Conservation (phyloP, 2,329 filamentous ascomycete species). For the Pseudocercospora fuligena region DNA sequence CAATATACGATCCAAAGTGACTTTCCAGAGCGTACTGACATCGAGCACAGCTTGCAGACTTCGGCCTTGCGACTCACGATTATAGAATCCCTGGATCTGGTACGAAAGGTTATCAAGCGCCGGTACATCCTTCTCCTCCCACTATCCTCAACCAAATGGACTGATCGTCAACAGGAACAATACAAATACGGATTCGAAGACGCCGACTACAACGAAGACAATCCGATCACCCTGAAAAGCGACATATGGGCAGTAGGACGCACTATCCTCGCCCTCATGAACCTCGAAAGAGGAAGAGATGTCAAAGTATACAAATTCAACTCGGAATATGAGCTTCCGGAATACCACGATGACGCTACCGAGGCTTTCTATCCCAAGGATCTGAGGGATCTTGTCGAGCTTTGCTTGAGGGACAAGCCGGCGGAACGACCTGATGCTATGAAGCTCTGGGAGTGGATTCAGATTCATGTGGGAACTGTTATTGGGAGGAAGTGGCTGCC, state of each 20-base stretch:
- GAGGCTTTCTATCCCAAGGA: background rate
- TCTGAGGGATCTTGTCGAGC: background rate
- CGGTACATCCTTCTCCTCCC: background rate
- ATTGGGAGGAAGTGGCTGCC: background rate
- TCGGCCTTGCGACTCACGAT: background rate
- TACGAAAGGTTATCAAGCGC: background rate
- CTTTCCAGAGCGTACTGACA: background rate
- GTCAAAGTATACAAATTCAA: background rate
- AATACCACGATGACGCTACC: background rate
- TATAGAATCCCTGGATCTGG: background rate
- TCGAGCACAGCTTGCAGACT: background rate
- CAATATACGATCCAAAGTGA: background rate
- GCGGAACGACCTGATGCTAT: background rate
- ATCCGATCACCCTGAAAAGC: background rate
- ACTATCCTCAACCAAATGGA: background rate
- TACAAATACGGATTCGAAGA: background rate
- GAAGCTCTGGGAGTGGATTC: background rate
- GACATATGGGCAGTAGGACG: background rate
- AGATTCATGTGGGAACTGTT: background rate
- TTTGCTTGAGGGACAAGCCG: background rate
- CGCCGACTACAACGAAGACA: background rate
- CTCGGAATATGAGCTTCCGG: background rate
- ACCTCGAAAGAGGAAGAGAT: background rate
- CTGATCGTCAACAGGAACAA: background rate
- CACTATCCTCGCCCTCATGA: background rate